Base-by-base conservation (phyloP, 2,329 filamentous ascomycete genomes). In the Trichoderma koningii region DNA sequence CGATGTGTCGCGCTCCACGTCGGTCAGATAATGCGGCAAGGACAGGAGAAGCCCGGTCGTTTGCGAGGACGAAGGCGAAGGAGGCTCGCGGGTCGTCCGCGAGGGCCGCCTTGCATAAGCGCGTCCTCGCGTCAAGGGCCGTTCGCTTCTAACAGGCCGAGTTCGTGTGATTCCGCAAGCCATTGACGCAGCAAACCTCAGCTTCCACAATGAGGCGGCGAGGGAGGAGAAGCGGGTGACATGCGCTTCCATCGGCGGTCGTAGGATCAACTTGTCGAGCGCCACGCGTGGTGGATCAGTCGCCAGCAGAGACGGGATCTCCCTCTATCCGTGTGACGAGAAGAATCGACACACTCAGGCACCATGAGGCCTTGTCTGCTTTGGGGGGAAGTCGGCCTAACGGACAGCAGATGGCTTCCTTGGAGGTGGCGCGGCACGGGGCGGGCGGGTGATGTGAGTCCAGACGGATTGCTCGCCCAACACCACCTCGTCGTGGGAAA, bases 361-460 rank as follows among this genome's bases (percentile, higher is more conserved):
- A 62, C 59, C 42, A 56, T 26, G 26, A 48, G 19, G 21, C 52
- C 17, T 17, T 63, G 52, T 15, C 61, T 63, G 61, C 62, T 52
- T 51, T 52, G 41, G 59, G 50, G 21, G 34, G 50, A 62, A 53
- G 34, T 53, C 50, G 59, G 59, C 41, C 59, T 50, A 62, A 62
- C 45, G 34, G 59, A 62, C 26, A 53, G 55, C 30, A 50, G 50
- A 55, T 41, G 34, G 50, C 30, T 47, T 28, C 63, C 62, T 70
- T 69, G 73, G 51, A 71, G 69, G 73, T 76, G 76, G 76, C 73
- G 74, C 76, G 73, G 74, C 72, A 75, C 71, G 73, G 73, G 71
- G 72, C 74, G 72, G 71, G 55, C 55, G 55, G 55, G 48, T 53
- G 59, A 45, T 45, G 45, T 52, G 64, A 66, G 67, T 50, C n/a